These are phyloP conservation scores for Trypethelium eluteriae DNA, from an alignment of 495 filamentous ascomycete genomes.

Conservation along the genomic window DNA sequence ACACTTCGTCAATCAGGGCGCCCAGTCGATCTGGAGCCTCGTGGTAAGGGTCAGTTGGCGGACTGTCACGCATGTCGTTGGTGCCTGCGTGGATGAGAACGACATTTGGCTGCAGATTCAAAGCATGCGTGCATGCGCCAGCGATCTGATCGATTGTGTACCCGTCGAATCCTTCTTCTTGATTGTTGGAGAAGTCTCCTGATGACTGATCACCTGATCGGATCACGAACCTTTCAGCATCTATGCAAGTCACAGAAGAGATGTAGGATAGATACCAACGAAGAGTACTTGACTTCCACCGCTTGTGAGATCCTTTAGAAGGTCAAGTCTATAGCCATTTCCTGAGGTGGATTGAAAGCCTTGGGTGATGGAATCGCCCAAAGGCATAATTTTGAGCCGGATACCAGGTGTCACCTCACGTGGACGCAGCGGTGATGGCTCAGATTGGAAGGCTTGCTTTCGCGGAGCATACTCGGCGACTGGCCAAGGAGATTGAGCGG, in stretches of 20 bases:
- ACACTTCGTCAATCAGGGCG: constrained; percentile 2
- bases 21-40: constrained; percentile 5
- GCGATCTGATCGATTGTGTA: constrained; percentile 11
- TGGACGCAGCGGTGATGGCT: neutral
- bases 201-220: constrained; percentile 2
- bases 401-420: neutral
- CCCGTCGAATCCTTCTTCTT: constrained; percentile 14
- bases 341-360: constrained; percentile 13
- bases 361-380: constrained; percentile 15
- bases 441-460: neutral
- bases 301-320: constrained; percentile 8
- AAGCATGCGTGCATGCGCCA: constrained; percentile 1
- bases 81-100: constrained; percentile 17
- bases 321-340: constrained; percentile 16
- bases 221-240: too few species aligned
- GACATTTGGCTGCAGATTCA: constrained; percentile 10
- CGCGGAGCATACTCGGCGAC: neutral
- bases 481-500: neutral
- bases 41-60: constrained; percentile 4
- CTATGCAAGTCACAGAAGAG: too few species aligned
- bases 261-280: too few species aligned
- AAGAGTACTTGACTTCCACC: constrained; percentile 14
- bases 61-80: constrained; percentile 11
- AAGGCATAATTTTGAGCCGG: constrained; percentile 16
- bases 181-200: constrained; percentile 16